Base-by-base conservation (phyloP, 192 early-diverging fungal species). In the Entomortierella parvispora region DNA sequence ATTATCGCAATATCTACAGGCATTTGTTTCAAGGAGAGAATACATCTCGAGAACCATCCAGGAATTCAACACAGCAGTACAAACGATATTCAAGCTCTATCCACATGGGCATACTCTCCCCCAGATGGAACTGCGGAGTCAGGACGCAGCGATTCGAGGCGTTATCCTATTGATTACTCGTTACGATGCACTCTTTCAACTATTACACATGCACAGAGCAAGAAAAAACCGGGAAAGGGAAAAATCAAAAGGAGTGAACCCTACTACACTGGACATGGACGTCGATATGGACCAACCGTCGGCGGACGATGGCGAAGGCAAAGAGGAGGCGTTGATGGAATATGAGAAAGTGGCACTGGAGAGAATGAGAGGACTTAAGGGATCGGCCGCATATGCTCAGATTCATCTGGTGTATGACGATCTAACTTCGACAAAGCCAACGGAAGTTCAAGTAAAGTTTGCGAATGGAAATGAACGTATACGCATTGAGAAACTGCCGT, bases 1-100 rank as follows among this genome's bases (percentile, higher is more conserved):
- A 46, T 25, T 68, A 2, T 68, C 66, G 10, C 65, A 64, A n/a
- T 61, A 77, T 28, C 58, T 77, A 2, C 74, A 77, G 23, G 65
- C 67, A n/a, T 58, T 55, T 20, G 65, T 77, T 20, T 8, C 26
- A 34, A 26, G 25, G 14, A 45, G 74, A 25, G 74, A 77, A 49
- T 63, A 54, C 23, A 54, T 65, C 37, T 45, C 28, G n/a, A 20
- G 32, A 5, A 14, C 51, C 23, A 29, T 65, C 4, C 26, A 31
- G 28, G 28, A 37, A 18, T 26, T 65, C 12, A 45, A 15, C 25
- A n/a, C 62, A 29, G 62, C 62, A 31, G 48, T 50, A 4, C 18
- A 18, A 6, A 25, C 40, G 8, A 20, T 22, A 3, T 7, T 18
- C 5, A 29, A 62, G 1, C 20, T 42, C 11, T 22, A 15, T 22